Evolutionary conservation across 352 stramenopile species (phyloP), one percentile per base, ranked within the genome.

Genomic region (Chrysophaeum taylorii): DNA sequence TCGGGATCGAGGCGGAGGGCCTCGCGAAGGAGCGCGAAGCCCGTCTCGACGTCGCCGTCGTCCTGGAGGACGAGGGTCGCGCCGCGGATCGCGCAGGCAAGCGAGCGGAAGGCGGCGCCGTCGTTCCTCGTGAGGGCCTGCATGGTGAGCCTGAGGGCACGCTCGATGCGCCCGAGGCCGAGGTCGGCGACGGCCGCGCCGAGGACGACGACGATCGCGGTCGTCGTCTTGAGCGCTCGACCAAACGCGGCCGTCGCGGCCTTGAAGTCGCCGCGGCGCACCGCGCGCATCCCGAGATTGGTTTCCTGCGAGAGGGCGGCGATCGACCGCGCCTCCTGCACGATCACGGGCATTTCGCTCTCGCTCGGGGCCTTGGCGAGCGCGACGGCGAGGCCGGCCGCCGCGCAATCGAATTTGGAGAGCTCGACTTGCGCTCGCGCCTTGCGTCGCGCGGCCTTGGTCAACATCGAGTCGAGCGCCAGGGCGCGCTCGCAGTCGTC

Each of bases 1-100:
- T 85, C 79, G 7, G 79, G 79, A 67, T 79, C 77, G 4, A 81
- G 57, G 54, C 78, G 67, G 16, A 82, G 31, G 12, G 74, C 76
- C 62, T 82, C 76, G 54, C 73, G 73, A 21, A 85, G 70, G 29
- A 81, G 61, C n/a, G 70, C 53, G 18, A 79, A 16, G n/a, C 60
- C 71, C 33, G 61, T 36, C n/a, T 81, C 71, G 0, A 73, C 74
- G 21, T 82, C 74, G 52, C 39, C 52, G 25, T 25, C 9, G 50
- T 71, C 66, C 70, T 76, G 27, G 79, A 71, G n/a, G 81, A 70
- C n/a, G 73, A 39, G 35, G 73, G 66, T 29, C 75, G 67, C 36
- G n/a, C 76, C 76, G 37, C 75, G 74, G 23, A 82, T 33, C 36
- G 60, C 69, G 61, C 72, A 81, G n/a, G 54, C n/a, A n/a, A n/a